These are phyloP conservation scores for Neofusicoccum ribis DNA, from an alignment of 2,329 filamentous ascomycete genomes.

Conservation along the genomic window DNA sequence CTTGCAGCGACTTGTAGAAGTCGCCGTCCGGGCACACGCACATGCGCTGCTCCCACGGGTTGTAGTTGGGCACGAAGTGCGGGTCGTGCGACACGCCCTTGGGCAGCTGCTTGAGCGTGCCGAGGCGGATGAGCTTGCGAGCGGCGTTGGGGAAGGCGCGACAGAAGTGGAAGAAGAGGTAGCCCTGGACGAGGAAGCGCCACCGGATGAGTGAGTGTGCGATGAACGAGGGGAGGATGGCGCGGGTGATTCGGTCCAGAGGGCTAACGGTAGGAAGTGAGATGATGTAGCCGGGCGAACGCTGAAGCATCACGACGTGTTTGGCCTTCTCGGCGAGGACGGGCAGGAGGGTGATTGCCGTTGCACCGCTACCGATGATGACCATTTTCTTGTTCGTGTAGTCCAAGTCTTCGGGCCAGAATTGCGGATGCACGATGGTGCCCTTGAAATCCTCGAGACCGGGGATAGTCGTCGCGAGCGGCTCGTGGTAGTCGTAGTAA, in stretches of 20 bases:
- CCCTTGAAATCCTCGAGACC: conserved; percentile 68
- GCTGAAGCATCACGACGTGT: conserved; percentile 76
- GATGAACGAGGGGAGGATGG: conserved; percentile 50
- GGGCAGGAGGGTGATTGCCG: conserved; percentile 75
- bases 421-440: conserved; percentile 67
- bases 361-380: conserved; percentile 76
- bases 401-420: conserved; percentile 71
- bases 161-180: conserved; percentile 53
- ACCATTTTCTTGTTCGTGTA: conserved; percentile 68
- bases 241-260: conserved; percentile 41
- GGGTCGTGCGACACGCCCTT: conserved; percentile 41
- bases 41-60: conserved; percentile 69
- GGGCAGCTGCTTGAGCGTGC: conserved; percentile 56
- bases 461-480: conserved; percentile 60
- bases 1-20: conserved; percentile 55
- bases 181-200: conserved; percentile 52
- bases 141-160: conserved; percentile 54
- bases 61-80: conserved; percentile 50
- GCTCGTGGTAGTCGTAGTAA: conserved; percentile 72
- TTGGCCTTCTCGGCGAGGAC: conserved; percentile 61
- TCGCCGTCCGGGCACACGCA: conserved; percentile 67
- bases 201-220: conserved; percentile 52
- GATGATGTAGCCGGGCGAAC: conserved; percentile 70
- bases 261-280: conserved; percentile 49
- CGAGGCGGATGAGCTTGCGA: conserved; percentile 48